Conservation (phyloP, 192 early-diverging fungal species). For the Coemansia sp. region DNA sequence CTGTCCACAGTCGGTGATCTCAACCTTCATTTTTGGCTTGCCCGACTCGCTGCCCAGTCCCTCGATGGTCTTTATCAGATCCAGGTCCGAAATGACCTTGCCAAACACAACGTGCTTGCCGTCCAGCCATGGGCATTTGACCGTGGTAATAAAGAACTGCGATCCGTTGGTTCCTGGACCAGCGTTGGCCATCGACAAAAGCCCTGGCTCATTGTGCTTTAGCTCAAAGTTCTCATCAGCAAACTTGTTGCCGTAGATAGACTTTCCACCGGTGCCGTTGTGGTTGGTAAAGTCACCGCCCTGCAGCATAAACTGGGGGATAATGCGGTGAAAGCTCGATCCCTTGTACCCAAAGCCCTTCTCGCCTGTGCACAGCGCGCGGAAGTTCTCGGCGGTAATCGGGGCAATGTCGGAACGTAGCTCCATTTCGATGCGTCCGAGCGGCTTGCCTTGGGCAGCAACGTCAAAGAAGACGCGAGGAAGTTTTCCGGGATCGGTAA, state of each 20-base stretch:
- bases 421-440: constrained; percentile 45
- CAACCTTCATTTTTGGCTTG: constrained; percentile 62
- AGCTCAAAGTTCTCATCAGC: constrained; percentile 74
- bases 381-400: constrained; percentile 95
- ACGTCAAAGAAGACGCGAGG: constrained; percentile 55
- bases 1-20: constrained; percentile 65
- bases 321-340: constrained; percentile 83
- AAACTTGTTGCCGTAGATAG: constrained; percentile 80
- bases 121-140: constrained; percentile 70
- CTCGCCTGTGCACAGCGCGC: constrained; percentile 58
- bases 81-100: constrained; percentile 68
- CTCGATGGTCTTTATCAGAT: constrained; percentile 76
- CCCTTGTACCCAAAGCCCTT: constrained; percentile 63
- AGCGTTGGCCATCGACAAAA: constrained; percentile 83
- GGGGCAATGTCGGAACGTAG: constrained; percentile 78
- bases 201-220: constrained; percentile 66
- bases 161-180: constrained; percentile 78
- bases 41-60: constrained; percentile 46
- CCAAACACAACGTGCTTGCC: constrained; percentile 80
- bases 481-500: not conserved
- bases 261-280: constrained; percentile 82
- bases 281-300: constrained; percentile 80
- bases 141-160: constrained; percentile 81
- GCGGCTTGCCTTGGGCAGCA: constrained; percentile 17
- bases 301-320: constrained; percentile 88